phyloP scores from a whole-genome alignment of 73 alveolate species.

The Paramecium sexaurelia region DNA sequence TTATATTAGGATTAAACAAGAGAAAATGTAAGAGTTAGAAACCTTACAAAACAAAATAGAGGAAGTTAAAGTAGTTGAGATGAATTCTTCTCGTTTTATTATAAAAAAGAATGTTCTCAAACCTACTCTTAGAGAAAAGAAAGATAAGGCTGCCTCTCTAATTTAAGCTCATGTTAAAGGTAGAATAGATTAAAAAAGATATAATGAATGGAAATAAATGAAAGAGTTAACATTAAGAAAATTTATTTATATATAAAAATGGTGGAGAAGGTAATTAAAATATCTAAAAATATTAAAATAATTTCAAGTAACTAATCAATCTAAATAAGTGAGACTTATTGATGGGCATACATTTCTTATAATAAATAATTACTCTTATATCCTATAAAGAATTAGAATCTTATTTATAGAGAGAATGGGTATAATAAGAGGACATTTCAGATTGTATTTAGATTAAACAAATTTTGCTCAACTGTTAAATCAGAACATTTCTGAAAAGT shows the following conservation, averaged over 20 bases:
- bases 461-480: not conserved
- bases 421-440: not conserved
- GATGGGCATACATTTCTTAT: not conserved
- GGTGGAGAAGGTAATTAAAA: not conserved
- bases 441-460: not conserved
- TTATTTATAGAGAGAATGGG: not conserved
- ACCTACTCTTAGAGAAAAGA: not conserved
- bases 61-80: not conserved
- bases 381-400: not conserved
- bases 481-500: not conserved
- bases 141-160: not conserved
- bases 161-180: constrained; percentile 12
- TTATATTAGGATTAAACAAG: not conserved
- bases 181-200: not conserved
- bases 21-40: not conserved
- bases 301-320: not conserved
- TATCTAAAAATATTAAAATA: not conserved
- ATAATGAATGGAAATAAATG: not conserved
- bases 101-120: not conserved
- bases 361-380: not conserved
- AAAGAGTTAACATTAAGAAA: not conserved
- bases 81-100: not conserved
- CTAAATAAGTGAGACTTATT: not conserved
- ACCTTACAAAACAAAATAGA: not conserved
- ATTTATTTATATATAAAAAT: not conserved